Evolutionary conservation across 2,329 filamentous ascomycete species (phyloP).

Genomic region (Celoporthe dispersa): DNA sequence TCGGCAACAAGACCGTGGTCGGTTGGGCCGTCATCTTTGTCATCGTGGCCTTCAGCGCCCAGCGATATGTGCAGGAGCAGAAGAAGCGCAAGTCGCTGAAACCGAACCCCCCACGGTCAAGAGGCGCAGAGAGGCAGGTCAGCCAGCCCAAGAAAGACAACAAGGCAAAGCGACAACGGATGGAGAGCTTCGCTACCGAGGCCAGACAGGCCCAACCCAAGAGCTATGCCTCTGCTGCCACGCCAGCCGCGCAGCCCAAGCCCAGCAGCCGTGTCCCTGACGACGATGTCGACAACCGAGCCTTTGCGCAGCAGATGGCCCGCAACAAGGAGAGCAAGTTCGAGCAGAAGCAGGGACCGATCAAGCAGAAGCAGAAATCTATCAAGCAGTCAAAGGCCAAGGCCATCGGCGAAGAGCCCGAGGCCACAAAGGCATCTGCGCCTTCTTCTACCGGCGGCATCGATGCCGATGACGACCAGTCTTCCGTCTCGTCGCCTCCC

Average conservation of each 20-base stretch:
- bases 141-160: conserved; percentile 43
- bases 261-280: conserved; percentile 51
- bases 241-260: conserved; percentile 32
- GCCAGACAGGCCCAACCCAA: conserved; percentile 43
- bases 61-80: conserved; percentile 32
- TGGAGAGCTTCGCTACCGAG: conserved; percentile 44
- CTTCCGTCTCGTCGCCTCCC: conserved; percentile 69
- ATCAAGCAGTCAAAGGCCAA: conserved; percentile 71
- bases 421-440: conserved; percentile 57
- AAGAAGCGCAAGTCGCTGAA: conserved; percentile 35
- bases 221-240: conserved; percentile 27
- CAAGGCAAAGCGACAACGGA: conserved; percentile 46
- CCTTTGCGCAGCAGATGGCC: conserved; percentile 76
- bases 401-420: conserved; percentile 50
- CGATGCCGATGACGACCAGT: conserved; percentile 82
- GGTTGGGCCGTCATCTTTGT: conserved; percentile 40
- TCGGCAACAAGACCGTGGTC: conserved; percentile 32
- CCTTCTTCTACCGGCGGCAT: conserved; percentile 73
- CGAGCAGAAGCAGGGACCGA: conserved; percentile 69
- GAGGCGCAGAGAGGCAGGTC: conserved; percentile 38
- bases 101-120: conserved; percentile 35
- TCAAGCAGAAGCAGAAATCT: conserved; percentile 73
- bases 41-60: conserved; percentile 33
- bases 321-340: conserved; percentile 70
- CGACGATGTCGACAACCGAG: conserved; percentile 69